Conservation (phyloP, 2,329 filamentous ascomycete species). For the Microcyclospora tardicrescens region DNA sequence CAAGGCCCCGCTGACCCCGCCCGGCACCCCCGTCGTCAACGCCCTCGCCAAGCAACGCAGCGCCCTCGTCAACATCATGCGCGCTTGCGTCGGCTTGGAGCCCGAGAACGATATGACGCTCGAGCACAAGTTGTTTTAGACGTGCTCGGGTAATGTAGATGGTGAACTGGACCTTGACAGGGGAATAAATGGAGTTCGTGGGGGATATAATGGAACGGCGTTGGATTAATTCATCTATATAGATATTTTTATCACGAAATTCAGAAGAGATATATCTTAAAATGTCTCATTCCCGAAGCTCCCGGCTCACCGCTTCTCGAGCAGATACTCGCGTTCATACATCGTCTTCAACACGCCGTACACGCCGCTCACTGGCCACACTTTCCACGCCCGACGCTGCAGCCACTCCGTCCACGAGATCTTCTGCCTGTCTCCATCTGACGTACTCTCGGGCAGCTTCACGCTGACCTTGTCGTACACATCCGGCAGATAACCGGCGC, state of each 20-base stretch:
- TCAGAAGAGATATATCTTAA: no score
- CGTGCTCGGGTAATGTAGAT: no score
- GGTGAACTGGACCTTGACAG: no score
- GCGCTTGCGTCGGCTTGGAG: conserved; percentile 89
- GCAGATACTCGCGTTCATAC: conserved; percentile 8
- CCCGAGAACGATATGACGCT: conserved; percentile 98
- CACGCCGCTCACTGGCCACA: conserved; percentile 26
- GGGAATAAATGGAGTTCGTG: no score
- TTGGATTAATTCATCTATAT: no score
- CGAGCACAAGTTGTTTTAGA: conserved; percentile 81
- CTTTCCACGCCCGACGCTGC: conserved; percentile 18
- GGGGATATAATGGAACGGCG: no score
- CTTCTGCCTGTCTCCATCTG: conserved; percentile 7
- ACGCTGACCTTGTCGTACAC: conserved; percentile 61
- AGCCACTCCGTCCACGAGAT: conserved; percentile 19
- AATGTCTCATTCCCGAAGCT: no score
- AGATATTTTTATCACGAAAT: no score
- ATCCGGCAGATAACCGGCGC: conserved; percentile 47
- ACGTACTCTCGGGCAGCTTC: conserved; percentile 23
- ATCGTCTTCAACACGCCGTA: conserved; percentile 28
- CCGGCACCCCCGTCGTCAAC: conserved; percentile 92
- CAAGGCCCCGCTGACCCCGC: conserved; percentile 82
- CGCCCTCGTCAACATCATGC: conserved; percentile 95
- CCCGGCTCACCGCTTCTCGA: conserved; percentile 2
- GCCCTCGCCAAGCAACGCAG: conserved; percentile 90